phyloP scores from a whole-genome alignment of 2,329 filamentous ascomycete species.

The Dothistroma septosporum region DNA sequence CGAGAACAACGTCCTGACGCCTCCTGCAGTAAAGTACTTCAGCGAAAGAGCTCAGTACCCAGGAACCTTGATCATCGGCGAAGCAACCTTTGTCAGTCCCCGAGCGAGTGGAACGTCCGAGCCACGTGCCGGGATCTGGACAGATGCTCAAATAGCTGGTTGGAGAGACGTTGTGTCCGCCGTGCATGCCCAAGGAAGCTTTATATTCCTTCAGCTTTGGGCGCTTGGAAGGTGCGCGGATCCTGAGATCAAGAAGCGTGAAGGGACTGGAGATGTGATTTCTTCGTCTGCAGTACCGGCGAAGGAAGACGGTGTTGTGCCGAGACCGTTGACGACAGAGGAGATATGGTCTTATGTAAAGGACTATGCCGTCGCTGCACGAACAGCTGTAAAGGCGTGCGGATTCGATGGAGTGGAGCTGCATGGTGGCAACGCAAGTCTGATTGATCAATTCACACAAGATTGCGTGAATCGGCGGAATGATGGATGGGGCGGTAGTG shows the following conservation, averaged over 20 bases:
- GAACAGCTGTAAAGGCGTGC: constrained; percentile 43
- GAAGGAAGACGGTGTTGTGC: constrained; percentile 34
- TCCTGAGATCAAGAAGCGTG: constrained; percentile 27
- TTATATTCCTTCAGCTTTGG: constrained; percentile 46
- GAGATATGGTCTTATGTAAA: constrained; percentile 34
- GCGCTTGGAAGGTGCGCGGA: constrained; percentile 48
- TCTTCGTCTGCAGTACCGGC: constrained; percentile 34
- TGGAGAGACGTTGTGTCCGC: constrained; percentile 52
- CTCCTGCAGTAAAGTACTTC: constrained; percentile 33
- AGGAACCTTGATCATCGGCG: constrained; percentile 34
- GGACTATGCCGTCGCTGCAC: constrained; percentile 43
- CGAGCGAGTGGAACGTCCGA: constrained; percentile 29
- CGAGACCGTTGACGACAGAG: constrained; percentile 37
- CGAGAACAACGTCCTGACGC: constrained; percentile 37
- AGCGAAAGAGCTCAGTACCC: constrained; percentile 29
- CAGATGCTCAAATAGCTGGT: constrained; percentile 42
- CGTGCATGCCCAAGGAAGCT: constrained; percentile 50
- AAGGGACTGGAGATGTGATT: constrained; percentile 31
- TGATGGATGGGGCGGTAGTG: constrained; percentile 46
- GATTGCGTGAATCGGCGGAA: constrained; percentile 53
- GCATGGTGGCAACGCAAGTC: constrained; percentile 49
- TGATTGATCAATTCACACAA: constrained; percentile 63
- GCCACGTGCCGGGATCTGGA: constrained; percentile 28
- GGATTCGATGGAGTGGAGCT: constrained; percentile 61
- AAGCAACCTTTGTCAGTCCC: constrained; percentile 36